phyloP scores from a whole-genome alignment of 306 rosid species.

The Abrus precatorius region DNA sequence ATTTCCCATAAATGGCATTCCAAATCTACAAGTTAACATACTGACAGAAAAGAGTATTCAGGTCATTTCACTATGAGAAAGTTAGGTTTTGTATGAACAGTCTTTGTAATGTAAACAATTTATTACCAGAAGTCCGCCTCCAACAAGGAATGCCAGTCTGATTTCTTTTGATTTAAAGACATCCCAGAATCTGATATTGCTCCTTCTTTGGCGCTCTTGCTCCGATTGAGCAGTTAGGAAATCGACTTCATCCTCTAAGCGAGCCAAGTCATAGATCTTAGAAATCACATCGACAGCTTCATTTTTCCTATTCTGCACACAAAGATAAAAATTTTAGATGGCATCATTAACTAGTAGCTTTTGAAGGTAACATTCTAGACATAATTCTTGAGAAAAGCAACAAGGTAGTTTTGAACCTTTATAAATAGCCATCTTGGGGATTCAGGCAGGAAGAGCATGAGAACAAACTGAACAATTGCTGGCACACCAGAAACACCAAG shows the following conservation, averaged over 20 bases:
- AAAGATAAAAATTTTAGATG: constrained; percentile 29
- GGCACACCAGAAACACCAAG: constrained; percentile 90
- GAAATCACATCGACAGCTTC: constrained; percentile 80
- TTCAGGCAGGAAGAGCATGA: constrained; percentile 88
- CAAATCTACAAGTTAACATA: constrained; percentile 14
- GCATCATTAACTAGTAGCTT: constrained; percentile 14
- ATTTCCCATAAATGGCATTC: constrained; percentile 21
- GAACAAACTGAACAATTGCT: constrained; percentile 77
- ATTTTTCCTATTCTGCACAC: constrained; percentile 65
- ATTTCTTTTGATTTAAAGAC: constrained; percentile 80
- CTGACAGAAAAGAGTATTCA: constrained; percentile 28
- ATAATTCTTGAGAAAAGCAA: neutral
- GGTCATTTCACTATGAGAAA: constrained; percentile 22
- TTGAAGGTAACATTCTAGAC: constrained; percentile 13
- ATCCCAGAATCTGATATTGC: constrained; percentile 61
- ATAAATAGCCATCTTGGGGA: constrained; percentile 95
- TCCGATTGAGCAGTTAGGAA: constrained; percentile 75
- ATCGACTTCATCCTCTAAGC: constrained; percentile 85
- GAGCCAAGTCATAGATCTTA: constrained; percentile 70
- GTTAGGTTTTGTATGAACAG: constrained; percentile 7
- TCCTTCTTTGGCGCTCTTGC: constrained; percentile 73
- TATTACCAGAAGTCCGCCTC: constrained; percentile 86
- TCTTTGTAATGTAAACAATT: neutral
- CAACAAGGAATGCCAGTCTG: constrained; percentile 85
- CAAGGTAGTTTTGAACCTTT: constrained; percentile 55